phyloP scores from a whole-genome alignment of 768 basidiomycete species.

The Lactarius sanguifluus region DNA sequence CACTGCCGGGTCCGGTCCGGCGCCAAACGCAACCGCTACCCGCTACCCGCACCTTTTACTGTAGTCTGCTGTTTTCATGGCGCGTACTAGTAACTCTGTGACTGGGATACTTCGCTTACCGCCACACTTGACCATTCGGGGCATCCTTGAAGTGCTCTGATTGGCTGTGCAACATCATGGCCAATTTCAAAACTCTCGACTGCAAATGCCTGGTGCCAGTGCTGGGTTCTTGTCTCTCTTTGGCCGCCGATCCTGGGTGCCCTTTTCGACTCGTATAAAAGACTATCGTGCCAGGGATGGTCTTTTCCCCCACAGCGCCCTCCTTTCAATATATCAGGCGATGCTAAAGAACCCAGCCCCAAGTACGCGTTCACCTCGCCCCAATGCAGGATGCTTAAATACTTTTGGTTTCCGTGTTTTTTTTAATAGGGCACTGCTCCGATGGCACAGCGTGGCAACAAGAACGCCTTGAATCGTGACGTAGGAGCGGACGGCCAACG shows the following conservation, averaged over 20 bases:
- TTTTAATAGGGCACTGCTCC: background rate
- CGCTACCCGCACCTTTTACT: background rate
- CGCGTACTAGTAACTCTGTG: background rate
- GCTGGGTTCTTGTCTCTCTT: background rate
- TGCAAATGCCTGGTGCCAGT: background rate
- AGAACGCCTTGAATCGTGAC: conserved; percentile 34
- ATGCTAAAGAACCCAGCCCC: conserved; percentile 7
- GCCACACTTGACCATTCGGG: background rate
- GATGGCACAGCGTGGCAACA: conserved; percentile 17
- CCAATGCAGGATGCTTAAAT: no score
- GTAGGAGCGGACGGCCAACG: conserved; percentile 35
- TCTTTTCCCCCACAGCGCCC: background rate
- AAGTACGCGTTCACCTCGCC: background rate
- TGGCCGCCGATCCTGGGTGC: background rate
- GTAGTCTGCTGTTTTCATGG: background rate
- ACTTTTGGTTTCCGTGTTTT: background rate
- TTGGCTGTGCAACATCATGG: background rate
- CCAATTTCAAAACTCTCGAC: background rate
- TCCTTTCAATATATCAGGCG: background rate
- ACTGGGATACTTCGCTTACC: background rate
- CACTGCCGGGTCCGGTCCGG: background rate
- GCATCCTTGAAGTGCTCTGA: background rate
- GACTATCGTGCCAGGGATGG: background rate
- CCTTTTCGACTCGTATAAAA: conserved; percentile 11
- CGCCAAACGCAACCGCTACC: no score